These are phyloP conservation scores for Fusarium sp. DNA, from an alignment of 2,329 filamentous ascomycete species.

Conservation along the genomic window DNA sequence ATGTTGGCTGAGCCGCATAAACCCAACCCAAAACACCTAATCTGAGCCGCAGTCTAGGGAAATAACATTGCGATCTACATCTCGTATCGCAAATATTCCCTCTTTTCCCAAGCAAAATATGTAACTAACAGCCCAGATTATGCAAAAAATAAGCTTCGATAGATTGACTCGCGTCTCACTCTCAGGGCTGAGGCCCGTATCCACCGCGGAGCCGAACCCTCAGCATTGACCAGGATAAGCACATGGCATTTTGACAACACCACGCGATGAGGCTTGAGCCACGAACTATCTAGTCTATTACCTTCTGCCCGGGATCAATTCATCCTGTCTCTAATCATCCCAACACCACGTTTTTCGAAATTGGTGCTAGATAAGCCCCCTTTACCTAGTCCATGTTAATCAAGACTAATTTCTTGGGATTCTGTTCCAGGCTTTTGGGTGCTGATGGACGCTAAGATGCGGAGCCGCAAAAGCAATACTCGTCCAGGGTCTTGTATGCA, in stretches of 20 bases:
- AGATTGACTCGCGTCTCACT: conserved; percentile 13
- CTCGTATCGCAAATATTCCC: not conserved
- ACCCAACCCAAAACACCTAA: not conserved
- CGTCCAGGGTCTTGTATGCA: not conserved
- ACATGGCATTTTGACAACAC: not conserved
- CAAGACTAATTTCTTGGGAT: not conserved
- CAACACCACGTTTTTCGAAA: conserved; percentile 14
- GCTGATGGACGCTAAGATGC: not conserved
- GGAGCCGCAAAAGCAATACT: conserved; percentile 28
- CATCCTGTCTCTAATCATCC: not conserved
- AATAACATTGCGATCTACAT: not conserved
- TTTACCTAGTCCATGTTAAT: not conserved
- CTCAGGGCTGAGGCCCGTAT: not conserved
- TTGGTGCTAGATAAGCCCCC: not conserved
- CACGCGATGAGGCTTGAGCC: not conserved
- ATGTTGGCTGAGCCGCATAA: not conserved
- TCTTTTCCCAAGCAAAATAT: not conserved
- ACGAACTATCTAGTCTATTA: not conserved
- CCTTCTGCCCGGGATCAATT: conserved; percentile 8
- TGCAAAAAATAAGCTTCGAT: not conserved
- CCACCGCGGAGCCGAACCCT: conserved; percentile 32
- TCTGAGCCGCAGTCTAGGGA: not conserved
- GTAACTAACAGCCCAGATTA: not conserved
- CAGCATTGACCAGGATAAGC: not conserved
- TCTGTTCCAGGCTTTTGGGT: not conserved